Evolutionary conservation across 2,329 filamentous ascomycete genomes (phyloP).

Genomic region (Aspergillus clavatus): DNA sequence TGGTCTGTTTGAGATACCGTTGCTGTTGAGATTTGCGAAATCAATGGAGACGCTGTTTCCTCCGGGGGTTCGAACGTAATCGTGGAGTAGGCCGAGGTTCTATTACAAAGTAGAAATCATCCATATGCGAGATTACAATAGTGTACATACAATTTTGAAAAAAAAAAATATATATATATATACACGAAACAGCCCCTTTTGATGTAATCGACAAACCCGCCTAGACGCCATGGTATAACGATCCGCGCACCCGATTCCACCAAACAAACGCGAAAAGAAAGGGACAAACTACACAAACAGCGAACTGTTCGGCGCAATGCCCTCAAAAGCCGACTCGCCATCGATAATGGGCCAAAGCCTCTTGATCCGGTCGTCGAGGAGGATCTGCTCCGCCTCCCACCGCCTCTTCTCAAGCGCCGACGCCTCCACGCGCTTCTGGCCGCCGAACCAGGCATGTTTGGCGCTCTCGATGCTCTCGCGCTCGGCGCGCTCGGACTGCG

Average conservation of each 20-base stretch:
- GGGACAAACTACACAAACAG: constrained; percentile 20
- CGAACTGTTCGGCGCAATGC: constrained; percentile 26
- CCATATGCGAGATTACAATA: neutral
- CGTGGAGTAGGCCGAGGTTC: too few relatives aligned
- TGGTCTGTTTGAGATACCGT: neutral
- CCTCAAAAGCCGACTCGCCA: constrained; percentile 26
- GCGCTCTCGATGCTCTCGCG: constrained; percentile 31
- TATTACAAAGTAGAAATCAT: too few relatives aligned
- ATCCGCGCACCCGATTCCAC: too few relatives aligned
- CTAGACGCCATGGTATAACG: constrained; percentile 2
- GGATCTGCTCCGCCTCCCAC: constrained; percentile 39
- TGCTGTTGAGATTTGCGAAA: neutral
- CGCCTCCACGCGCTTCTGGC: constrained; percentile 22
- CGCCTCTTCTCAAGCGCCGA: constrained; percentile 30
- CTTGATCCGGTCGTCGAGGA: constrained; percentile 34
- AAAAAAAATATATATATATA: neutral
- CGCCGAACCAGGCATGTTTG: constrained; percentile 31
- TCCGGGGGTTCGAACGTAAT: too few relatives aligned
- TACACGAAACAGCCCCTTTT: neutral
- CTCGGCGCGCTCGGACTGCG: constrained; percentile 35
- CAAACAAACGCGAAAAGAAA: neutral
- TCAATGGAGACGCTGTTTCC: too few relatives aligned
- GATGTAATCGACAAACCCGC: constrained; percentile 1
- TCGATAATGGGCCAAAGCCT: constrained; percentile 28
- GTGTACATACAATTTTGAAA: too few relatives aligned